A percentile compares a stretch with the other conserved stretches of the same genome.
phyloP scores from a whole-genome alignment of 23 red algal species.

The Chondrus crispus region DNA sequence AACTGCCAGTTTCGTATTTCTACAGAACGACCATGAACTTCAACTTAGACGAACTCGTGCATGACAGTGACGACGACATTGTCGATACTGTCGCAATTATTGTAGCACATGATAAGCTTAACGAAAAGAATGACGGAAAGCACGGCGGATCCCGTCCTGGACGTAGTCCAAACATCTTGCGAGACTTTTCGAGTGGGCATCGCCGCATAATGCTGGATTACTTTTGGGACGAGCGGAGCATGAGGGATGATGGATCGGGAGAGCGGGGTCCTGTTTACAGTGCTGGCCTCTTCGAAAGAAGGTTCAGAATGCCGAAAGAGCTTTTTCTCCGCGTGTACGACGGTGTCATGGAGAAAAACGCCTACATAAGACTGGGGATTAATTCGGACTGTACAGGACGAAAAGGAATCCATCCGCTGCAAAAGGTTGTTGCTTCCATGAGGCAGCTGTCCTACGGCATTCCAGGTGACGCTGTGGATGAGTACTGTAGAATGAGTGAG shows the following conservation, averaged over 20 bases:
- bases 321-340: not conserved
- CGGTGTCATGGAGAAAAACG: not conserved
- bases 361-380: not conserved
- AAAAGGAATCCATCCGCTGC: not conserved
- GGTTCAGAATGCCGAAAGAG: not conserved
- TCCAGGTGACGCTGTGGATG: not conserved
- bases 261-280: not conserved
- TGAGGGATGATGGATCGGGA: not conserved
- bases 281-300: not conserved
- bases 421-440: constrained; percentile 10
- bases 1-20: too few relatives aligned
- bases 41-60: too few relatives aligned
- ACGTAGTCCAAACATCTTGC: not conserved
- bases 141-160: not conserved
- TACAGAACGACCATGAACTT: too few relatives aligned
- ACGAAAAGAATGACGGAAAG: too few relatives aligned
- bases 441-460: constrained; percentile 14
- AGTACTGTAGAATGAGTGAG: not conserved
- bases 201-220: not conserved
- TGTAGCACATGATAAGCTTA: too few relatives aligned
- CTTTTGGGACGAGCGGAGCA: not conserved
- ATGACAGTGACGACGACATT: too few relatives aligned
- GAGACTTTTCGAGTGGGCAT: not conserved
- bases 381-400: not conserved
- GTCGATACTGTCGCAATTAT: too few relatives aligned